Conservation (phyloP, 805 yeast species). For the Zygoascus flipseniorum region DNA sequence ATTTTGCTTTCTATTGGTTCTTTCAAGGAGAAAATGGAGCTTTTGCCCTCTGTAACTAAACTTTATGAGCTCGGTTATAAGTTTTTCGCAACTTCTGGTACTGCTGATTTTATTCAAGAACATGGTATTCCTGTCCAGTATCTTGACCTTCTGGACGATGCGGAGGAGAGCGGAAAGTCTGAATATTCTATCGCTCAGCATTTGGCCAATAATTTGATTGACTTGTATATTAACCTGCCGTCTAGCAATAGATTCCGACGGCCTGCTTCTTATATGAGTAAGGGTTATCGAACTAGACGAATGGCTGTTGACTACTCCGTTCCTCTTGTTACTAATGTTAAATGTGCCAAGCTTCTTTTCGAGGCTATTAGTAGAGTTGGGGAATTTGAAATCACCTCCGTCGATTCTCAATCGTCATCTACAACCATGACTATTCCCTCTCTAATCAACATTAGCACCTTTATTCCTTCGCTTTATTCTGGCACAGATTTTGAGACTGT, state of each 20-base stretch:
- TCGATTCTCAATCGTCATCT: constrained; percentile 89
- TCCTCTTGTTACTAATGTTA: constrained; percentile 95
- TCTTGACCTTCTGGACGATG: constrained; percentile 74
- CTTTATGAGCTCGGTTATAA: constrained; percentile 78
- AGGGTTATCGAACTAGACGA: constrained; percentile 97
- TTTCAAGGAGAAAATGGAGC: constrained; percentile 89
- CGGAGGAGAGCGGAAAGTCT: constrained; percentile 61
- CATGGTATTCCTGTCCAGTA: constrained; percentile 92
- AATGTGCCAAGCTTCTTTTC: constrained; percentile 89
- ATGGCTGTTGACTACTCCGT: constrained; percentile 99
- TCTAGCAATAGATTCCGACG: constrained; percentile 96
- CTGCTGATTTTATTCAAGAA: constrained; percentile 96
- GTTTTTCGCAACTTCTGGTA: constrained; percentile 96
- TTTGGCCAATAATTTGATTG: constrained; percentile 93
- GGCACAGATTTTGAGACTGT: constrained; percentile 55
- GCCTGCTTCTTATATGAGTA: constrained; percentile 96
- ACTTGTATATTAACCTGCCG: constrained; percentile 92
- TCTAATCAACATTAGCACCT: constrained; percentile 70
- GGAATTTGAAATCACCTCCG: constrained; percentile 54
- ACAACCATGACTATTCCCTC: constrained; percentile 79
- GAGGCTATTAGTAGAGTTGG: constrained; percentile 75
- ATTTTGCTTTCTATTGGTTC: constrained; percentile 92
- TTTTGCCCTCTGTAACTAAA: constrained; percentile 78
- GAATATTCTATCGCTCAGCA: constrained; percentile 96
- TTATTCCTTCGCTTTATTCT: constrained; percentile 57